These are phyloP conservation scores for Klebsormidium nitens DNA, from an alignment of 139 green algal species.

Conservation along the genomic window DNA sequence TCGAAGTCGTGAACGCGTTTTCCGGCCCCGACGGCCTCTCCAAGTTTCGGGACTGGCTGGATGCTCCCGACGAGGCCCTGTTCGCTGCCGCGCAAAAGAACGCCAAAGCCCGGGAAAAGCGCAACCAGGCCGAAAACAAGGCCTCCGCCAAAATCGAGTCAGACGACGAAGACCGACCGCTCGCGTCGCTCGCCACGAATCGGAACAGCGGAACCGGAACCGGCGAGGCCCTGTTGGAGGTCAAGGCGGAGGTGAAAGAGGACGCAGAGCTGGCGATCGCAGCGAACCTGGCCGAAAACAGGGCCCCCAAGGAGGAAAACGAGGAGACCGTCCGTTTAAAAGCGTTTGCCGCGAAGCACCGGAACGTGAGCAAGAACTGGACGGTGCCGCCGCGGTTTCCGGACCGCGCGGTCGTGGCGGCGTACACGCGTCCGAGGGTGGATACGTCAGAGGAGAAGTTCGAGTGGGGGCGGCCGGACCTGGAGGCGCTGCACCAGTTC, in stretches of 20 bases:
- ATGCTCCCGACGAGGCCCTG: conserved; percentile 8
- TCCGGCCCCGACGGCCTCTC: conserved; percentile 31
- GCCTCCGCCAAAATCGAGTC: too few relatives aligned
- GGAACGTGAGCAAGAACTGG: conserved; percentile 33
- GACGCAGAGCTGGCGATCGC: neutral
- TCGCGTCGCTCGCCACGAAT: too few relatives aligned
- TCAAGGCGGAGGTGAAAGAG: neutral
- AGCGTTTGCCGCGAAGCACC: conserved; percentile 11
- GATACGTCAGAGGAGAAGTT: conserved; percentile 15
- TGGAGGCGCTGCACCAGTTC: conserved; percentile 15
- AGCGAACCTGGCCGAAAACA: neutral
- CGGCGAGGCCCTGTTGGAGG: neutral
- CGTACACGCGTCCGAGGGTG: conserved; percentile 31
- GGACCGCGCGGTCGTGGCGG: conserved; percentile 17
- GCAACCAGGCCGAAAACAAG: too few relatives aligned
- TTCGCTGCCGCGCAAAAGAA: neutral
- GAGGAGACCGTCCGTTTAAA: neutral
- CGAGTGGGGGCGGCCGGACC: conserved; percentile 28
- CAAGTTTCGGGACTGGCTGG: conserved; percentile 34
- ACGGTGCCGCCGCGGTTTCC: conserved; percentile 33
- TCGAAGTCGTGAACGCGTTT: conserved; percentile 84
- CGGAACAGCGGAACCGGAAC: neutral
- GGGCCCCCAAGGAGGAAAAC: neutral
- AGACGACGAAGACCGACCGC: too few relatives aligned
- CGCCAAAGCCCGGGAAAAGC: too few relatives aligned